Evolutionary conservation across 768 basidiomycete genomes (phyloP), one percentile per base, ranked within the genome.

Genomic region (Sporobolomyces pararoseus): DNA sequence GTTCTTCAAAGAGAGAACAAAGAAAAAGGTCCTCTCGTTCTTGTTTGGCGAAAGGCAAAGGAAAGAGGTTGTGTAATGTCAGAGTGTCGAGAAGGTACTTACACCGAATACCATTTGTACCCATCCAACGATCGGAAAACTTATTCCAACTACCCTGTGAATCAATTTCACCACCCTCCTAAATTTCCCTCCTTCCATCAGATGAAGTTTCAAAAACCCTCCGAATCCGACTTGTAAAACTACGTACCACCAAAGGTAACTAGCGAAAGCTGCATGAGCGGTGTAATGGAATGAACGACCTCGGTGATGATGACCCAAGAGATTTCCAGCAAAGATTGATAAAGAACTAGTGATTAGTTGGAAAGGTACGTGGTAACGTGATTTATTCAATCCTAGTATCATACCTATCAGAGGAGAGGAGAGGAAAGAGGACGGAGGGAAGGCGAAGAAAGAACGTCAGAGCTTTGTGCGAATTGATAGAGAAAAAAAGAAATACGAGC

Each of bases 191-290:
- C 83, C 83, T 79, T 95, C 90, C 70, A 93, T 84, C 32, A 96
- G 87, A 78, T 96, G 94, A 10, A 94, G 81, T 80, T 95, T 96
- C 75, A 97, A 87, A 80, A 95, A 97, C 51, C 91, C 84, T 6
- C 94, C 94, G 55, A 91, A 81, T 29, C 78, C 75, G 16, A 89
- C 81, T 80, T 96, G 93, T 2, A 81, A 73, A 19, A 83, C 74
- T 46, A 93, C 85, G 21, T 74, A 79, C 79, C 37, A 73, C 63
- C 39, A 77, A 37, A 65, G 75, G 54, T 64, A 92, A 80, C 44
- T 83, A 85, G 87, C 88, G 73, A 88, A 86, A 17, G 80, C 79
- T 7, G 87, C 89, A 77, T 96, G 93, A 0, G 85, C 85, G 7
- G 89, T 88, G 34, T 83, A 81, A 2, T 85, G 84, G 76, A 95